Conservation (phyloP, 2,329 filamentous ascomycete genomes). For the Plectosphaerella cucumerina region DNA sequence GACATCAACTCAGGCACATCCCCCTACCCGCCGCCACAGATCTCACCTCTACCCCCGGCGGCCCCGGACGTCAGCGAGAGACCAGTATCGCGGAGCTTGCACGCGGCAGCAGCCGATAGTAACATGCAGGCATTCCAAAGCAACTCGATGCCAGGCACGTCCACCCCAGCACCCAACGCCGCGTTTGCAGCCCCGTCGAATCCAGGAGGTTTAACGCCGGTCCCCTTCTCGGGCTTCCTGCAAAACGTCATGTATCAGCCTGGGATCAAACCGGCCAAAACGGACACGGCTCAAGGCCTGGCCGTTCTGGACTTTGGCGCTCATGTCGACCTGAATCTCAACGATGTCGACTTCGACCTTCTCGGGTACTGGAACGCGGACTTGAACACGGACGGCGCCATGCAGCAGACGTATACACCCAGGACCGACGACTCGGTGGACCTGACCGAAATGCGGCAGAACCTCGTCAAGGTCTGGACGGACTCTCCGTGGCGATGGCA, state of each 20-base stretch:
- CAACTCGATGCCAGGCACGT: too few species aligned
- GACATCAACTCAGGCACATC: conserved; percentile 3
- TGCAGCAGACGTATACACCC: conserved; percentile 20
- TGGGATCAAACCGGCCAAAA: conserved; percentile 28
- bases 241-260: conserved; percentile 47
- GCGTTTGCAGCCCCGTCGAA: too few species aligned
- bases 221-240: conserved; percentile 47
- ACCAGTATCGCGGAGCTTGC: too few species aligned
- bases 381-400: conserved; percentile 20
- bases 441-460: conserved; percentile 41
- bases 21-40: background rate
- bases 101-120: too few species aligned
- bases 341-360: conserved; percentile 47
- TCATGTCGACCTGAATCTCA: conserved; percentile 44
- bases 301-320: conserved; percentile 47
- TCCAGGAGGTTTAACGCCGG: conserved; percentile 9
- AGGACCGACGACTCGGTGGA: conserved; percentile 33
- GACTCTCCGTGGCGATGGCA: conserved; percentile 49
- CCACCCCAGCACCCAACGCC: too few species aligned
- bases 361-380: conserved; percentile 46
- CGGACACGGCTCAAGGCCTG: conserved; percentile 33
- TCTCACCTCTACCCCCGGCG: background rate
- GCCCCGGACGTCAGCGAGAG: too few species aligned
- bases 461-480: conserved; percentile 43
- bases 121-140: too few species aligned